phyloP scores from a whole-genome alignment of 768 basidiomycete species.

The Chalciporus pseudorubinellus region DNA sequence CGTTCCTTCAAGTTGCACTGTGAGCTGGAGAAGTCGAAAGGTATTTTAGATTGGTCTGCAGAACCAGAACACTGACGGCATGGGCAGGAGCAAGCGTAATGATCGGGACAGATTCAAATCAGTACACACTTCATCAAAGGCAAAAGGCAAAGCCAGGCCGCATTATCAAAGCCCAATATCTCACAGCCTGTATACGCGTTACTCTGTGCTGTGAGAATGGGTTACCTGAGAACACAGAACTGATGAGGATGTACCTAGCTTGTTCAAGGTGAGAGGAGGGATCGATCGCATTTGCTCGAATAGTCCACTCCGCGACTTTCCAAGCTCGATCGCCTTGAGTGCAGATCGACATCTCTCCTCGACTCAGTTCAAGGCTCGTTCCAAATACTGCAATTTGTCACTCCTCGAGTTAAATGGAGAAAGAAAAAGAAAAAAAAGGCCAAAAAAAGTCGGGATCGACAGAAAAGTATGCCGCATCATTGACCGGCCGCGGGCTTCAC shows the following conservation, averaged over 20 bases:
- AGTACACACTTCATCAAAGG: neutral
- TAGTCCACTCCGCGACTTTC: constrained; percentile 21
- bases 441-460: neutral
- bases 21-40: neutral
- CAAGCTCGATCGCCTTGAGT: too few relatives aligned
- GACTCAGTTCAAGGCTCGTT: neutral
- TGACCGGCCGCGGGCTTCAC: neutral
- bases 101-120: neutral
- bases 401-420: neutral
- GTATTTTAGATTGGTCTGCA: neutral
- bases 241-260: too few relatives aligned
- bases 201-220: neutral
- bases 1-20: too few relatives aligned
- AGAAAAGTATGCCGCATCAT: neutral
- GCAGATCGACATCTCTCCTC: too few relatives aligned
- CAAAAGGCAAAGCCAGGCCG: too few relatives aligned
- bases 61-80: neutral
- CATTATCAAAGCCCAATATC: too few relatives aligned
- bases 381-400: neutral
- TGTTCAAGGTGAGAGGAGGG: neutral
- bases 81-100: neutral
- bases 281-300: constrained; percentile 6
- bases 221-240: neutral
- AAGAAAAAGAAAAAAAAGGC: neutral
- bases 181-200: too few relatives aligned